Evolutionary conservation across 169 alveolate genomes (phyloP), one percentile per base, ranked within the genome.

Genomic region (Plasmodium billcollinsi): DNA sequence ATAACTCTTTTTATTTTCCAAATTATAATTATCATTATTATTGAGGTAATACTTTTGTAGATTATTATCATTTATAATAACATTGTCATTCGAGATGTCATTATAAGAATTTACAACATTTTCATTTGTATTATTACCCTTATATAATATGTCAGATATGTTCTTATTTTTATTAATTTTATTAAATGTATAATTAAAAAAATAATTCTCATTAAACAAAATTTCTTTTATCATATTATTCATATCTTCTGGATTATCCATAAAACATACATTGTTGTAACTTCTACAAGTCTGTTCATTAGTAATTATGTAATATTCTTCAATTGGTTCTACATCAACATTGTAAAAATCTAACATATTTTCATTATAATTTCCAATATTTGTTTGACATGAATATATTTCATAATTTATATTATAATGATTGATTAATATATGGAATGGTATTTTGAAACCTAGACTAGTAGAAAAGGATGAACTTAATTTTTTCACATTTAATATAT

Each of bases 141-240:
- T 24, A 39, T 39, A 39, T 54, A 83, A 70, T 39, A 70, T n/a
- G 14, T 33, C 29, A 33, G 50, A 58, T 18, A 83, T 61, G 20
- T 69, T 15, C 59, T 54, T 56, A 52, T 47, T 70, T 63, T 69
- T 54, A 21, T 83, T 83, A 33, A 70, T 24, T 70, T 67, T 70
- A 33, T 67, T 70, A 83, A 83, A 83, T 20, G 21, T 83, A 26
- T 83, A 83, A 58, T 83, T 83, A 70, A 83, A 83, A 83, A 83
- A 83, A 43, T 83, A 83, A 52, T 83, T 83, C 52, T 83, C 91
- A 62, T 83, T 47, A 83, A 58, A 58, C 45, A 83, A 52, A 18
- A 83, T 71, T 33, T 83, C 91, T 49, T 70, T 83, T 50, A 83
- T 69, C 9, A 76, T 78, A 39, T 43, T 45, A 33, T 78, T 33